A percentile compares a stretch with the other conserved stretches of the same genome.
These are phyloP conservation scores for Dacryopinax primogenitus DNA, from an alignment of 768 basidiomycete genomes.

Conservation along the genomic window DNA sequence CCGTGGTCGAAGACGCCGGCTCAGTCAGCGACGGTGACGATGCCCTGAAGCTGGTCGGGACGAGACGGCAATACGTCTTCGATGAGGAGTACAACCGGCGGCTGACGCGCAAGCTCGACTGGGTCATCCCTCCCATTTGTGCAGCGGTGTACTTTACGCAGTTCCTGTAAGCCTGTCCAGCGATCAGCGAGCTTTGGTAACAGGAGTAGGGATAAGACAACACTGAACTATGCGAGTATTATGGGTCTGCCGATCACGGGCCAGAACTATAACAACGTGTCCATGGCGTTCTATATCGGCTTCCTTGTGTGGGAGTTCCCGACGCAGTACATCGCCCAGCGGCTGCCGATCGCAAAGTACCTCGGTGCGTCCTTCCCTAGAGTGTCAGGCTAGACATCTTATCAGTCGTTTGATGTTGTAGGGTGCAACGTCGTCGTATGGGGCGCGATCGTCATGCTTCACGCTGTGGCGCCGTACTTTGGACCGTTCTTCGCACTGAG, in stretches of 20 bases:
- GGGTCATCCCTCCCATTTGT: conserved; percentile 41
- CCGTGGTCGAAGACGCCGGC: not conserved
- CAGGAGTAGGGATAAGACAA: conserved; percentile 47
- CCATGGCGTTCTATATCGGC: conserved; percentile 51
- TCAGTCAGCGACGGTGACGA: conserved; percentile 38
- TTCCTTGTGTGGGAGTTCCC: conserved; percentile 49
- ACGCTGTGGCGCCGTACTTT: conserved; percentile 44
- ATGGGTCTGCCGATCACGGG: conserved; percentile 56
- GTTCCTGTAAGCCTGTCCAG: conserved; percentile 36
- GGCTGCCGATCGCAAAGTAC: conserved; percentile 46
- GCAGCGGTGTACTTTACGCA: conserved; percentile 59
- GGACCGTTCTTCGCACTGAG: conserved; percentile 50
- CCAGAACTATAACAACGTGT: conserved; percentile 39
- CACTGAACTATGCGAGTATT: conserved; percentile 57
- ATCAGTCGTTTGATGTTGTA: conserved; percentile 15
- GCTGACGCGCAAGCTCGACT: conserved; percentile 48
- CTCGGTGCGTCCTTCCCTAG: conserved; percentile 33
- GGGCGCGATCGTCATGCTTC: conserved; percentile 48
- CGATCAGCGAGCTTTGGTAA: not conserved
- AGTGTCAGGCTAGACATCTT: not conserved
- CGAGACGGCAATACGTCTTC: conserved; percentile 39
- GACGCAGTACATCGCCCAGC: conserved; percentile 52
- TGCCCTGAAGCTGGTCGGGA: conserved; percentile 47
- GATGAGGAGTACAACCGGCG: conserved; percentile 48
- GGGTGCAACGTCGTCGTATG: conserved; percentile 48